Evolutionary conservation across 2,329 filamentous ascomycete genomes (phyloP).

Genomic region (Claviceps purpurea): DNA sequence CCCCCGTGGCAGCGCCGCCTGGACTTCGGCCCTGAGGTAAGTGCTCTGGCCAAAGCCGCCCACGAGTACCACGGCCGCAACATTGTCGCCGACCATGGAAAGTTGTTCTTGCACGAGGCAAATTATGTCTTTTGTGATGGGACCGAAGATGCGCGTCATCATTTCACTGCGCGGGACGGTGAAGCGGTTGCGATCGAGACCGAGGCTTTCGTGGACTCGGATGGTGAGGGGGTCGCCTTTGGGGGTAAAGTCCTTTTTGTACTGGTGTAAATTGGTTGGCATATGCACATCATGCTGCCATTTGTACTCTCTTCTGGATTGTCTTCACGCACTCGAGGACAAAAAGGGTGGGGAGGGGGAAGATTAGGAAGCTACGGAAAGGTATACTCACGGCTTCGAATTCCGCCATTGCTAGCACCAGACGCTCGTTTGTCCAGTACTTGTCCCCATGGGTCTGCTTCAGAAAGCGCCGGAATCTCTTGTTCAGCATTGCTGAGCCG

Average conservation of each 20-base stretch:
- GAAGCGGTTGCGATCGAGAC: conserved; percentile 17
- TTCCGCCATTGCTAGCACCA: conserved; percentile 25
- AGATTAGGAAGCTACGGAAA: no score
- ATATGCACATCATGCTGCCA: no score
- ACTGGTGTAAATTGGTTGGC: conserved; percentile 10
- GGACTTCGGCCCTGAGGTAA: conserved; percentile 29
- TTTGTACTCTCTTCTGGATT: no score
- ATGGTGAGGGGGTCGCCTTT: conserved; percentile 23
- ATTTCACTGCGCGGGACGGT: conserved; percentile 39
- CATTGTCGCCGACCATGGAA: conserved; percentile 19
- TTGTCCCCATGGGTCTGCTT: conserved; percentile 28
- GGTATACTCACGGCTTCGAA: conserved; percentile 26
- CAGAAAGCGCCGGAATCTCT: conserved; percentile 31
- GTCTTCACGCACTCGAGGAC: no score
- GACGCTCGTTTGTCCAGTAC: conserved; percentile 28
- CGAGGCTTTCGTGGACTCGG: conserved; percentile 20
- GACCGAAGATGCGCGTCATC: conserved; percentile 42
- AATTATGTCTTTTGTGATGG: conserved; percentile 29
- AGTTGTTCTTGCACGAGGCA: conserved; percentile 29
- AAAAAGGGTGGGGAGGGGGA: no score
- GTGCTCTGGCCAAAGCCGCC: conserved; percentile 34
- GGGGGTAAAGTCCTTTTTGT: conserved; percentile 25
- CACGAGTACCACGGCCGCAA: conserved; percentile 31
- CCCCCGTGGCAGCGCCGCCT: conserved; percentile 18
- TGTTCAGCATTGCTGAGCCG: conserved; percentile 35